Percentiles rank a stretch among this genome's conserved stretches.
phyloP scores from a whole-genome alignment of 1,284 basidiomycete genomes.

The Trichosporon asahii region DNA sequence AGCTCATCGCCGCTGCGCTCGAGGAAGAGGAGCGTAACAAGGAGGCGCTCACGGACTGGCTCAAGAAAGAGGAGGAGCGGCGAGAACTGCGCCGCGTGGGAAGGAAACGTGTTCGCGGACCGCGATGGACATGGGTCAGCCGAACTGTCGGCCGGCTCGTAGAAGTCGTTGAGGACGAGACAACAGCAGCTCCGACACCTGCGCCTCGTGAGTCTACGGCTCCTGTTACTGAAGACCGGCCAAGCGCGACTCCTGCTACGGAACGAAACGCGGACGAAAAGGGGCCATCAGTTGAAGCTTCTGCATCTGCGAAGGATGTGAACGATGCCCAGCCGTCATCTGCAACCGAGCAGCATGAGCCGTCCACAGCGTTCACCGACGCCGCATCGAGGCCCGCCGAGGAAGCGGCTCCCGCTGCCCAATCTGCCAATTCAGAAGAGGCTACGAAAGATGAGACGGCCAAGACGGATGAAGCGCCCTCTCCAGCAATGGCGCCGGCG shows the following conservation, averaged over 20 bases:
- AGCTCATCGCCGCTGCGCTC: constrained; percentile 55
- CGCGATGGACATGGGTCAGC: constrained; percentile 54
- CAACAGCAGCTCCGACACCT: not conserved
- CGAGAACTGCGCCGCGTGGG: constrained; percentile 51
- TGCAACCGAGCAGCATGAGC: not conserved
- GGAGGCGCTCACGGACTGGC: constrained; percentile 53
- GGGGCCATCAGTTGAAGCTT: not conserved
- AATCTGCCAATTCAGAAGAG: not conserved
- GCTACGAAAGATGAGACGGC: not conserved
- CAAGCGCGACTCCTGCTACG: not conserved
- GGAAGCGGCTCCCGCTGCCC: not conserved
- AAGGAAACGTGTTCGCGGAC: constrained; percentile 53
- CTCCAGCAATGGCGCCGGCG: not conserved
- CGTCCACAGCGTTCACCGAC: too few relatives aligned
- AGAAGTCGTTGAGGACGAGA: constrained; percentile 30
- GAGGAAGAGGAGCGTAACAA: constrained; percentile 57
- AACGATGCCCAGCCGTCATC: not conserved
- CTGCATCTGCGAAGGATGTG: too few relatives aligned
- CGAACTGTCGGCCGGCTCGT: constrained; percentile 49
- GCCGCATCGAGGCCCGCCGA: not conserved
- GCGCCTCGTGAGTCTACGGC: not conserved
- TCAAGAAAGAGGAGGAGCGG: constrained; percentile 55
- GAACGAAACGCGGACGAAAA: not conserved
- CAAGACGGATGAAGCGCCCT: not conserved
- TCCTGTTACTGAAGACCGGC: not conserved